Evolutionary conservation across 768 basidiomycete genomes (phyloP), one percentile per base, ranked within the genome.

Genomic region (Lenzites betulinus): DNA sequence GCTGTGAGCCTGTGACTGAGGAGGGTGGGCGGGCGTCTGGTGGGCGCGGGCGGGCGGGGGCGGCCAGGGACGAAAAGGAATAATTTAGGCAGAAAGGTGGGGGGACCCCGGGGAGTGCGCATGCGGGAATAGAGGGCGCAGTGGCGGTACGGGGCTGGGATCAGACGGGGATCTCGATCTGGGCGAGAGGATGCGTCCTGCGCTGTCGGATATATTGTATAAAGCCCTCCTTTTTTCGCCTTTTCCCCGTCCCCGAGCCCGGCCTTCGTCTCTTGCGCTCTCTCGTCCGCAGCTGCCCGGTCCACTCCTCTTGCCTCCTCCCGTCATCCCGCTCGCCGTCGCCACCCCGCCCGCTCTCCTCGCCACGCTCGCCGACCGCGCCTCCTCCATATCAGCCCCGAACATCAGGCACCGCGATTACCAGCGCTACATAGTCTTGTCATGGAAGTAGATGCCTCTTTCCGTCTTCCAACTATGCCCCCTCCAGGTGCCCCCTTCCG

Each of bases 111-210:
- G 53, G 18, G 13, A 63, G 48, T 15, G 43, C 12, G 26, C 20
- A 44, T 38, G 52, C 28, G 43, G 30, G 58, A 63, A 54, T 28
- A 60, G 60, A 57, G 54, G 56, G 42, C 36, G 26, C 11, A 8
- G 62, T 63, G 62, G 62, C 62, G 56, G 62, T 63, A 50, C 51
- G 23, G n/a, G n/a, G n/a, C n/a, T n/a, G n/a, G n/a, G n/a, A 62
- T 63, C 56, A 54, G 43, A 46, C 48, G 39, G 36, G 42, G 61
- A 58, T 58, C 52, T 58, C 50, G 62, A 63, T 63, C 36, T 47
- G 53, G 13, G 46, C 39, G 43, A 54, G 56, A 35, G 48, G 44
- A 43, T 60, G 52, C 59, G 42, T 54, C 43, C 53, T 58, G 48
- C 39, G 48, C 28, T 49, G 47, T 63, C 57, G 58, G 56, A 39